Evolutionary conservation across 169 alveolate genomes (phyloP).

Genomic region (Plasmodium sp.): DNA sequence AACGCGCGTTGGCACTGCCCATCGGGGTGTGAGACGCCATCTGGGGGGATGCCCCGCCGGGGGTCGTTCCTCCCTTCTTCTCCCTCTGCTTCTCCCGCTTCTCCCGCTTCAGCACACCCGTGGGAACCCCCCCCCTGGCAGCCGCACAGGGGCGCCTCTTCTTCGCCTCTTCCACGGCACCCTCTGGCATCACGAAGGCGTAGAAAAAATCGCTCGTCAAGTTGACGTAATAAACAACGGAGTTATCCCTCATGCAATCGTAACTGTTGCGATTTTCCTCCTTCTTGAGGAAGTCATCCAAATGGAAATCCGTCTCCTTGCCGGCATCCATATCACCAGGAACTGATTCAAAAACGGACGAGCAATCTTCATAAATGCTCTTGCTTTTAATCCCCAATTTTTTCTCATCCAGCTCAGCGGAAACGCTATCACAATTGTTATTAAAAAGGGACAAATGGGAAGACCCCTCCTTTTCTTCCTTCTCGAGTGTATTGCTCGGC

Average conservation of each 20-base stretch:
- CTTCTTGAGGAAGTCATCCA: conserved; percentile 41
- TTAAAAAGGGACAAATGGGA: not conserved
- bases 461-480: not conserved
- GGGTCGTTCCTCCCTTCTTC: not conserved
- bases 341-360: conserved; percentile 45
- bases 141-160: not conserved
- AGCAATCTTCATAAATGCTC: conserved; percentile 46
- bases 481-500: not conserved
- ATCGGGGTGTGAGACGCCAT: not conserved
- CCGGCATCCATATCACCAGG: conserved; percentile 14
- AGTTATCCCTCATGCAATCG: conserved; percentile 21
- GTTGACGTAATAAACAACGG: conserved; percentile 70
- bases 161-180: conserved; percentile 15
- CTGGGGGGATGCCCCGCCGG: not conserved
- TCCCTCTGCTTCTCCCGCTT: not conserved
- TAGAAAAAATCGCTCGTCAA: conserved; percentile 72
- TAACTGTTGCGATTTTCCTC: conserved; percentile 23
- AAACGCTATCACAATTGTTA: not conserved
- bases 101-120: not conserved
- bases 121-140: not conserved
- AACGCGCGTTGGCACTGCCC: not conserved
- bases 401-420: not conserved
- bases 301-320: conserved; percentile 20
- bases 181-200: conserved; percentile 67
- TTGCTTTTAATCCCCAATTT: not conserved